Base-by-base conservation (phyloP, 2,329 filamentous ascomycete species). In the Trichoderma arundinaceum region DNA sequence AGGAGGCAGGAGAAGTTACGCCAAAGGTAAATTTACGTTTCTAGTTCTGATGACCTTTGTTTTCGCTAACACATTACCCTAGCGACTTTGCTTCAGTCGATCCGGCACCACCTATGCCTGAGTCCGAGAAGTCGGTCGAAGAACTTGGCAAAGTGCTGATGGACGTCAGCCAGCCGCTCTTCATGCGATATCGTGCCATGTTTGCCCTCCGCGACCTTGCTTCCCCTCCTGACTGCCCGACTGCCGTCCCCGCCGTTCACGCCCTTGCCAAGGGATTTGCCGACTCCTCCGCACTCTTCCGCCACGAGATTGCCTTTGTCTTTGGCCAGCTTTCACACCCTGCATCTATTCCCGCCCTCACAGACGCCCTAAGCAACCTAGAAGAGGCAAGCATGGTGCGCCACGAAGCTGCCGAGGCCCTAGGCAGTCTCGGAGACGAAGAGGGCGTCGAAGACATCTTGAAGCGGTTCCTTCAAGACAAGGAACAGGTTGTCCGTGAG, bases 241-340 rank as follows among this genome's bases (percentile, higher is more conserved):
- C 94, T 1, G 94, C 94, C 7, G 86, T 92, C 15, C 90, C 92
- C n/a, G 94, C 95, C 17, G 86, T 99, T 61, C 85, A 90, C 51
- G 92, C 94, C 10, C 86, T 99, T 53, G 92, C 95, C 52, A 90
- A 89, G 74, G 95, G 95, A 15, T 89, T 99, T 72, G 83, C 84
- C 38, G 95, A 99, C 76, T 84, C 88, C 17, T 97, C 94, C 56
- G 94, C 94, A 5, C 87, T 99, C 7, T 98, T 99, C 85, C 90
- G 95, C 71, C 95, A 99, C 80, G 95, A 99, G 77, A 93, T 99
- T 70, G 95, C 95, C 13, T 99, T 99, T 76, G 95, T 99, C 13
- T 99, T 99, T 72, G 95, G 95, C 64, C 95, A 99, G 78, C 84
- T 99, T 60, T 93, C 91, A 64, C 95, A 99, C 75, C 95, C 95